A percentile compares a stretch with the other conserved stretches of the same genome.
Evolutionary conservation across 139 green algal species (phyloP).

Genomic region (Chlorella sp.): DNA sequence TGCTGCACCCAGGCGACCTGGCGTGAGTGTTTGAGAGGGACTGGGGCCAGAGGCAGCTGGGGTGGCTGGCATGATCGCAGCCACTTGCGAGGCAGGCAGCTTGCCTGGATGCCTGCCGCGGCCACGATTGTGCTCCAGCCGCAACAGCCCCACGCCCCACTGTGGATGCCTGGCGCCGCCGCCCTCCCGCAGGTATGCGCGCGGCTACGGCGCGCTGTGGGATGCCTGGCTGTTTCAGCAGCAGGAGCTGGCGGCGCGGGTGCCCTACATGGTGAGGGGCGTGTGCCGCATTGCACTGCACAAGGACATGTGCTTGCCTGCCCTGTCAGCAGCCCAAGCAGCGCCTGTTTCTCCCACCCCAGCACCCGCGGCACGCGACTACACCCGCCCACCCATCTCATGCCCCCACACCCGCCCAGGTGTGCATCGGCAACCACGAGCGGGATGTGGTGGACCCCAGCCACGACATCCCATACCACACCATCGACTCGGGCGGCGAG

Average conservation of each 20-base stretch:
- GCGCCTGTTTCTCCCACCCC: background rate
- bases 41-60: no score
- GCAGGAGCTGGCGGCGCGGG: slow-evolving; percentile 43
- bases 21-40: background rate
- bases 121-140: no score
- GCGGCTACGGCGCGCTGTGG: slow-evolving; percentile 69
- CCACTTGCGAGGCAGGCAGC: no score
- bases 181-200: slow-evolving; percentile 43
- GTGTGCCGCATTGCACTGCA: background rate
- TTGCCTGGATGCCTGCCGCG: no score
- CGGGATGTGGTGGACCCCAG: slow-evolving; percentile 57
- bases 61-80: no score
- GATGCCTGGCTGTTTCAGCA: slow-evolving; percentile 70
- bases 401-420: slow-evolving; percentile 69
- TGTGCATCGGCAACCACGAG: slow-evolving; percentile 81
- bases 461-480: slow-evolving; percentile 27
- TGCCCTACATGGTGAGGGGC: slow-evolving; percentile 10
- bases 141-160: no score
- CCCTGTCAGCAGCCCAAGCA: background rate
- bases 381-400: no score
- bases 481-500: slow-evolving; percentile 63
- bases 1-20: slow-evolving; percentile 70
- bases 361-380: no score
- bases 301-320: background rate
- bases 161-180: background rate